Base-by-base conservation (phyloP, 495 filamentous ascomycete species). In the Echria macrotheca region DNA sequence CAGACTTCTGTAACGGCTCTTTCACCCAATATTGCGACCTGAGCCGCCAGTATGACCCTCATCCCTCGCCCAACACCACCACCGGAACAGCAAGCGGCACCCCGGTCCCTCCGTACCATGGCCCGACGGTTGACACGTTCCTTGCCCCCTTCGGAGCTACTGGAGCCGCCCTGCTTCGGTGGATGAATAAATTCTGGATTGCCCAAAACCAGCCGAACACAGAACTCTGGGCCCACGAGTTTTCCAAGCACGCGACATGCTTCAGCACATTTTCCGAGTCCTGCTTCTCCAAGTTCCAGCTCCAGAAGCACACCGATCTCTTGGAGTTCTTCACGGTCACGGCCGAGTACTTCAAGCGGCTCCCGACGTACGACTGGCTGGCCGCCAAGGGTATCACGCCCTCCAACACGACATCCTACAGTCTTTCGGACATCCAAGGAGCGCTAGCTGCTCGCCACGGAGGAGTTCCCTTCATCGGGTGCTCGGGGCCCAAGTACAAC, bases 21-120 rank as follows among this genome's bases (percentile, higher is more conserved):
- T 78, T 62, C 50, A 75, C 75, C n/a, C 73, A 79, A 45, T 79
- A 76, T 57, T 79, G 76, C 59, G 76, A 79, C 54, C 57, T 72
- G 44, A 58, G 43, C 58, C 69, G 76, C 2, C 74, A 79, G 56
- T 79, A 72, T 46, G 75, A 79, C 53, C 75, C 75, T 1, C 18
- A 39, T 11, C 75, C 75, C 17, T 65, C 60, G 6, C 74, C 75
- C n/a, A 77, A 77, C 54, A 77, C 74, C 3, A 77, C 73, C 4
- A 70, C 59, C 29, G 71, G 72, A 19, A 64, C 48, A 0, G 49
- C 64, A 2, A 56, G 47, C 38, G 72, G 75, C 4, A 71, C 63
- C 1, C 55, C 58, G n/a, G 75, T 79, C 2, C 65, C 64, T 6
- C 54, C 71, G 0, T 77, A 74, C 55, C 68, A 32, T 0, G 73